Evolutionary conservation across 495 filamentous ascomycete species (phyloP).

Genomic region (Penicillium crystallinum): DNA sequence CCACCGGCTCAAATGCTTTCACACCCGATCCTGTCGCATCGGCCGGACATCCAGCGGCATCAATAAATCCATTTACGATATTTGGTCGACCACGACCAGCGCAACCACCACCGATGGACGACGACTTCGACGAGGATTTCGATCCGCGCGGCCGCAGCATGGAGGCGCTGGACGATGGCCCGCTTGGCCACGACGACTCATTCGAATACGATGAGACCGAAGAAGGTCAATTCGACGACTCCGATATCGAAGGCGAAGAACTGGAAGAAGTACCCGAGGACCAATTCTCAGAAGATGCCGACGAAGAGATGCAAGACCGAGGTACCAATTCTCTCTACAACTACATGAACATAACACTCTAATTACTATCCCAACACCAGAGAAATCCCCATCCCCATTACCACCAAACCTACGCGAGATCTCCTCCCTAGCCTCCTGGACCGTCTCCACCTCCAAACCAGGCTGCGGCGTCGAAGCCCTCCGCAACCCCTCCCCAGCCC

Average conservation of each 20-base stretch:
- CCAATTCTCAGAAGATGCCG: constrained; percentile 30
- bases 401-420: constrained; percentile 72
- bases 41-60: constrained; percentile 20
- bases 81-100: constrained; percentile 30
- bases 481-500: constrained; percentile 66
- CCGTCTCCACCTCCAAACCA: constrained; percentile 84
- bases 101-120: constrained; percentile 17
- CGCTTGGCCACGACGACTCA: constrained; percentile 12
- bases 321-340: constrained; percentile 19
- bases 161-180: constrained; percentile 7
- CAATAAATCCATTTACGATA: constrained; percentile 27
- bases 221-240: constrained; percentile 18
- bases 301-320: constrained; percentile 39
- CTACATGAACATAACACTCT: too few relatives aligned
- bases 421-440: constrained; percentile 89
- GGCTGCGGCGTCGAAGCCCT: constrained; percentile 85
- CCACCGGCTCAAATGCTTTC: constrained; percentile 25
- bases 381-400: constrained; percentile 35
- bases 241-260: constrained; percentile 32
- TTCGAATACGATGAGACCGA: constrained; percentile 14
- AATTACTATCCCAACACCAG: constrained; percentile 17
- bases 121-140: constrained; percentile 17
- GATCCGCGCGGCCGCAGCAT: constrained; percentile 10
- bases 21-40: constrained; percentile 16
- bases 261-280: constrained; percentile 38